These are phyloP conservation scores for Saccharomyces hybrid DNA, from an alignment of 1,139 yeast genomes.

Conservation along the genomic window DNA sequence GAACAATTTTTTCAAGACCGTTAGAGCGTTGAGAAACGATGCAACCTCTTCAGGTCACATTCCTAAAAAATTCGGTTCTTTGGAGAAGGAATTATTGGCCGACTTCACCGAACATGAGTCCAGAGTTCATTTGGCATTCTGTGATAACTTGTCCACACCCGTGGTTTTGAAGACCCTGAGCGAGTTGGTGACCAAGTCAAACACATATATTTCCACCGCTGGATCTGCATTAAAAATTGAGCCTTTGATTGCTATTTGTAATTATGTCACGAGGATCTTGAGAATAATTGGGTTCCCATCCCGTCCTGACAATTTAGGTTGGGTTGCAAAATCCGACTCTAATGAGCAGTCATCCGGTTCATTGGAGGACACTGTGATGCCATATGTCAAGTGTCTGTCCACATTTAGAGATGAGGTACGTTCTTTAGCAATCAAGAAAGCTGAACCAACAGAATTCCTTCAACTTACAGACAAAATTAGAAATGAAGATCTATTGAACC, in stretches of 20 bases:
- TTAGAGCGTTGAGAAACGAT: slow-evolving; percentile 66
- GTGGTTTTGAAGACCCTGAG: slow-evolving; percentile 56
- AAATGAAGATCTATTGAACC: slow-evolving; percentile 54
- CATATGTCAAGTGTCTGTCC: slow-evolving; percentile 71
- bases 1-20: slow-evolving; percentile 75
- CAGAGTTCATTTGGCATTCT: slow-evolving; percentile 69
- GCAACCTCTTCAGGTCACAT: slow-evolving; percentile 33
- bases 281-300: slow-evolving; percentile 67
- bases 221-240: slow-evolving; percentile 54
- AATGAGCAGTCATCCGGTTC: slow-evolving; percentile 29
- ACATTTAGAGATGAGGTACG: slow-evolving; percentile 78
- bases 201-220: slow-evolving; percentile 57
- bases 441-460: slow-evolving; percentile 48
- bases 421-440: slow-evolving; percentile 58
- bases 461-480: slow-evolving; percentile 52
- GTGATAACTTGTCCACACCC: slow-evolving; percentile 82
- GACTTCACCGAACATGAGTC: slow-evolving; percentile 49
- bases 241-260: slow-evolving; percentile 53
- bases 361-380: slow-evolving; percentile 64
- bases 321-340: slow-evolving; percentile 44
- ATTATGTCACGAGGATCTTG: slow-evolving; percentile 65
- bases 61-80: slow-evolving; percentile 45
- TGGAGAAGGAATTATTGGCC: slow-evolving; percentile 49
- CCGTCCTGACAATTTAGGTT: slow-evolving; percentile 67
- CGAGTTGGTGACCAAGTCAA: slow-evolving; percentile 64